Base-by-base conservation (phyloP, 345 rosid species). In the Eucalyptus globulus region DNA sequence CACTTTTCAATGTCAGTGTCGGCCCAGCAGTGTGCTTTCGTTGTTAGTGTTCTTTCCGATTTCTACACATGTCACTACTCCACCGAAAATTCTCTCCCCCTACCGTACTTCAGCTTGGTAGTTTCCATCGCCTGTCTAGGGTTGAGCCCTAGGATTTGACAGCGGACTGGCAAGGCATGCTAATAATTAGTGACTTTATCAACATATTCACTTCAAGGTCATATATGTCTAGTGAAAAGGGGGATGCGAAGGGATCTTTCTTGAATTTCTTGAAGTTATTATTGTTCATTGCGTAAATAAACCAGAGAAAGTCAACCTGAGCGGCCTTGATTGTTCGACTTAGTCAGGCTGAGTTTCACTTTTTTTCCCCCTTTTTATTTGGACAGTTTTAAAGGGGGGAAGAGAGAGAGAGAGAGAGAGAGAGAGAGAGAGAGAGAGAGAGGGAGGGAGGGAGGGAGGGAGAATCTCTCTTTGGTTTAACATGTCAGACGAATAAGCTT, bases 301-400 rank as follows among this genome's bases (percentile, higher is more conserved):
- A 16, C 60, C 10, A 15, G 24, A 16, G 24, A 83, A 89, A 91
- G 90, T 91, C 92, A 5, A 65, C 49, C 80, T 19, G 80, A 81
- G 89, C 8, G 92, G 87, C 89, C 90, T 86, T 44, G 60, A 29
- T 26, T 7, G 15, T 89, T 91, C 87, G 69, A 91, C 90, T 87
- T 87, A 27, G 27, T 26, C 86, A 54, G 7, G 80, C 80, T 31
- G 43, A 9, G 43, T 69, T 69, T 2, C 34, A 49, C 27, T 14
- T 86, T 27, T n/a, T 14, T 37, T 37, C 14, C 6, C 10, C 58
- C 24, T 31, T 8, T 24, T 26, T 14, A 45, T 37, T 49, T 44
- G 65, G 88, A 87, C 27, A 87, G n/a, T 4, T 87, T 37, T 29
- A 87, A 56, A 56, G 44, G 15, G 15, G 50, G 50, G 6, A 47